Evolutionary conservation across 2,329 filamentous ascomycete genomes (phyloP).

Genomic region (Aspergillus sclerotialis): DNA sequence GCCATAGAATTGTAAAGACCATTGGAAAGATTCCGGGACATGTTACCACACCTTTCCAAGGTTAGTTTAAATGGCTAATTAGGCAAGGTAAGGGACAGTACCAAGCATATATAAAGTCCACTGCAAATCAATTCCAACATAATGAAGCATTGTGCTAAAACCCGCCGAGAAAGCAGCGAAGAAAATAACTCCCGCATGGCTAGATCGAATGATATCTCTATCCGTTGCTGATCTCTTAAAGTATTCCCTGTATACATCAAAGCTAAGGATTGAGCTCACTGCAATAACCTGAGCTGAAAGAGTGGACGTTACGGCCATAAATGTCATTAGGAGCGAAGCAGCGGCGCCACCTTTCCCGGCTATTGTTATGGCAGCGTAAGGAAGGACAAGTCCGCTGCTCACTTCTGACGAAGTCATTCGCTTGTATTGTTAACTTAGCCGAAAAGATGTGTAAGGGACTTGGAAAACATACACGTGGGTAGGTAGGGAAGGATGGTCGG

Average conservation of each 20-base stretch:
- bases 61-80: background rate
- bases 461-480: conserved; percentile 33
- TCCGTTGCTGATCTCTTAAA: conserved; percentile 42
- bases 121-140: conserved; percentile 47
- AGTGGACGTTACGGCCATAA: conserved; percentile 41
- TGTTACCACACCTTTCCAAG: conserved; percentile 39
- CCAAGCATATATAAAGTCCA: conserved; percentile 51
- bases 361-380: conserved; percentile 32
- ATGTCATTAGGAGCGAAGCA: conserved; percentile 31
- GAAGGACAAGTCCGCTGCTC: conserved; percentile 30
- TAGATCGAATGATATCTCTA: conserved; percentile 44
- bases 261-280: conserved; percentile 48
- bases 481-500: conserved; percentile 47
- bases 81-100: conserved; percentile 5
- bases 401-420: conserved; percentile 33
- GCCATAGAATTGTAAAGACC: conserved; percentile 48
- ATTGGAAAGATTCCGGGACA: conserved; percentile 51
- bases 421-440: conserved; percentile 6
- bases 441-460: background rate
- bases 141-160: conserved; percentile 48
- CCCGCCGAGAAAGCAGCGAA: conserved; percentile 46
- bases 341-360: conserved; percentile 34
- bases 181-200: conserved; percentile 47
- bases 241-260: conserved; percentile 49
- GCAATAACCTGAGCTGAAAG: conserved; percentile 48